These are phyloP conservation scores for Trichosanthes cucumerina DNA, from an alignment of 306 rosid genomes.

Conservation along the genomic window DNA sequence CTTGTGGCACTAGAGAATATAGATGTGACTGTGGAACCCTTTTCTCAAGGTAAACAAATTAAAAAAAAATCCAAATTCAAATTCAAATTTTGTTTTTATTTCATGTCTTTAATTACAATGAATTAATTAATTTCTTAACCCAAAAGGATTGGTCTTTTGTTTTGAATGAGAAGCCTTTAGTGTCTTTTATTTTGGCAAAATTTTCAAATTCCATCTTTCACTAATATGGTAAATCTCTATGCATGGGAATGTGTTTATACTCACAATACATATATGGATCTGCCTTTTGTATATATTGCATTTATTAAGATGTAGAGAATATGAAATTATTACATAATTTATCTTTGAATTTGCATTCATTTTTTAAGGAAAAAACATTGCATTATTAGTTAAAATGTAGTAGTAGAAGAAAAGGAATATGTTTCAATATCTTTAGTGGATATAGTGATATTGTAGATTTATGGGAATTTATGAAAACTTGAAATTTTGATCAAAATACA, in stretches of 20 bases:
- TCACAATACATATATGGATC: neutral
- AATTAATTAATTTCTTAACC: neutral
- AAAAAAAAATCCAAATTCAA: neutral
- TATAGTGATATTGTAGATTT: neutral
- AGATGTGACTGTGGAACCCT: slow-evolving; percentile 98
- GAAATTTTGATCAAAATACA: neutral
- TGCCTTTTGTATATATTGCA: neutral
- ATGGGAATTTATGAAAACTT: neutral
- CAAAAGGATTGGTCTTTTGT: slow-evolving; percentile 7
- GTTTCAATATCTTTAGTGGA: neutral
- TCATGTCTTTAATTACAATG: neutral
- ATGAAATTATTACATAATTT: neutral
- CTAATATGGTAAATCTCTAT: neutral
- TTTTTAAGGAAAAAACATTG: neutral
- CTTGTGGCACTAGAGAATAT: slow-evolving; percentile 94
- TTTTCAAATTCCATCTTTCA: neutral
- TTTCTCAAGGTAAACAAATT: slow-evolving; percentile 62
- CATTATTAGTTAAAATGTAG: neutral
- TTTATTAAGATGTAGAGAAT: neutral
- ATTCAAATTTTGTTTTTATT: neutral
- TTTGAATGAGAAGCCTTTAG: neutral
- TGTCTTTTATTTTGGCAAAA: neutral
- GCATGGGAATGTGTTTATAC: neutral
- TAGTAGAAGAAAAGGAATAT: neutral
- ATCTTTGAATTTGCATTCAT: neutral